These are phyloP conservation scores for Rosa persica DNA, from an alignment of 306 rosid species.

Conservation along the genomic window DNA sequence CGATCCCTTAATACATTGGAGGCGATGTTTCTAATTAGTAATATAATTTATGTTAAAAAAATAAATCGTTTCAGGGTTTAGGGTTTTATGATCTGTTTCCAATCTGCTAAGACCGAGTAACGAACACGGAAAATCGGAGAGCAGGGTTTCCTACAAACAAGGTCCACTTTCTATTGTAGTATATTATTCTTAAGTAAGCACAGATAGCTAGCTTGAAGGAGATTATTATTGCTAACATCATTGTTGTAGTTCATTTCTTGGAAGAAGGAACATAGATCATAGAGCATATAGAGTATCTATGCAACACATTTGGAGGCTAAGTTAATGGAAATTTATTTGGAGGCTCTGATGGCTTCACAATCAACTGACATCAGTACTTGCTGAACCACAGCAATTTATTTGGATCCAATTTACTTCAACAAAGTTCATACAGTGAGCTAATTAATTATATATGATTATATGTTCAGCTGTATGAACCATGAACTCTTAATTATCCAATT, in stretches of 20 bases:
- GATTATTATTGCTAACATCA: neutral
- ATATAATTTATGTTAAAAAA: no score
- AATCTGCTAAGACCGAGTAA: no score
- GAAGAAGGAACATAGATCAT: neutral
- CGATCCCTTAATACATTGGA: no score
- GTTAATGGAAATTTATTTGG: constrained; percentile 24
- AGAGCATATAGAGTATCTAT: neutral
- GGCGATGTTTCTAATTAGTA: neutral
- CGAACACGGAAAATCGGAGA: no score
- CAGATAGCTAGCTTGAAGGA: no score
- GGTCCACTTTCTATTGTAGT: neutral
- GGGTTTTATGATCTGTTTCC: no score
- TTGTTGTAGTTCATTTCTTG: neutral
- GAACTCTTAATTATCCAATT: neutral
- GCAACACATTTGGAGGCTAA: constrained; percentile 48
- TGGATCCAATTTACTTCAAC: no score
- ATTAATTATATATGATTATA: no score
- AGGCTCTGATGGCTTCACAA: neutral
- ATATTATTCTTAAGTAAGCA: no score
- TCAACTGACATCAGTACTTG: neutral
- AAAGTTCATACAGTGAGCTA: no score
- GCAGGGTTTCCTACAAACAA: neutral
- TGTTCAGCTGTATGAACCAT: no score
- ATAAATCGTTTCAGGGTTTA: no score
- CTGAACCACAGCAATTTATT: constrained; percentile 6